Conservation (phyloP, 306 rosid genomes). For the Cajanus cajan region DNA sequence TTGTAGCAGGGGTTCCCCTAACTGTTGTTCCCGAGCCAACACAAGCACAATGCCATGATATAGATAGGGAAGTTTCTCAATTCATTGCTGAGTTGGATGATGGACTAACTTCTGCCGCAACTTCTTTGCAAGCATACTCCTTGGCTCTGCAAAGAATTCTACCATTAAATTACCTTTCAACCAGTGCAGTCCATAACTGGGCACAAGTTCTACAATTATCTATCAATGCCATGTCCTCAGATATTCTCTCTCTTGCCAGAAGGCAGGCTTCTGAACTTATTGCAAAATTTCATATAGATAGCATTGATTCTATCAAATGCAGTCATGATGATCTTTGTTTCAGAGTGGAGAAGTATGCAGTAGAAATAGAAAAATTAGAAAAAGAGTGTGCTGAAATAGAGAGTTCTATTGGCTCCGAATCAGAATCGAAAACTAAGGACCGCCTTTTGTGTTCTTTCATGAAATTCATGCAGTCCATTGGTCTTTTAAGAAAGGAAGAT, state of each 20-base stretch:
- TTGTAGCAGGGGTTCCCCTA: slow-evolving; percentile 83
- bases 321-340: slow-evolving; percentile 66
- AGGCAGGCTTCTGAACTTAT: slow-evolving; percentile 87
- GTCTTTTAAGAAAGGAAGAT: slow-evolving; percentile 56
- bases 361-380: slow-evolving; percentile 72
- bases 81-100: slow-evolving; percentile 67
- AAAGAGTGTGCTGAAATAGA: slow-evolving; percentile 66
- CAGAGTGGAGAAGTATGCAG: slow-evolving; percentile 64
- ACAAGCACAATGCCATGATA: slow-evolving; percentile 88
- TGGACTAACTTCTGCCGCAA: slow-evolving; percentile 68
- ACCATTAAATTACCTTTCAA: slow-evolving; percentile 80
- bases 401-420: slow-evolving; percentile 65
- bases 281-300: slow-evolving; percentile 56
- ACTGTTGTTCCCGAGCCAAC: slow-evolving; percentile 99
- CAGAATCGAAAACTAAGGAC: slow-evolving; percentile 79
- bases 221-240: slow-evolving; percentile 67
- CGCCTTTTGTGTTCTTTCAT: slow-evolving; percentile 65
- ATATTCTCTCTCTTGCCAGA: slow-evolving; percentile 74
- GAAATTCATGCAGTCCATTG: slow-evolving; percentile 70
- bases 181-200: slow-evolving; percentile 93
- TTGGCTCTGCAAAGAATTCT: slow-evolving; percentile 84
- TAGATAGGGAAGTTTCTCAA: slow-evolving; percentile 86
- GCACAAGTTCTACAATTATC: slow-evolving; percentile 81
- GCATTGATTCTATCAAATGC: slow-evolving; percentile 51
- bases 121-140: slow-evolving; percentile 74